Conservation (phyloP, 2,329 filamentous ascomycete genomes). For the Botrytis medusae region DNA sequence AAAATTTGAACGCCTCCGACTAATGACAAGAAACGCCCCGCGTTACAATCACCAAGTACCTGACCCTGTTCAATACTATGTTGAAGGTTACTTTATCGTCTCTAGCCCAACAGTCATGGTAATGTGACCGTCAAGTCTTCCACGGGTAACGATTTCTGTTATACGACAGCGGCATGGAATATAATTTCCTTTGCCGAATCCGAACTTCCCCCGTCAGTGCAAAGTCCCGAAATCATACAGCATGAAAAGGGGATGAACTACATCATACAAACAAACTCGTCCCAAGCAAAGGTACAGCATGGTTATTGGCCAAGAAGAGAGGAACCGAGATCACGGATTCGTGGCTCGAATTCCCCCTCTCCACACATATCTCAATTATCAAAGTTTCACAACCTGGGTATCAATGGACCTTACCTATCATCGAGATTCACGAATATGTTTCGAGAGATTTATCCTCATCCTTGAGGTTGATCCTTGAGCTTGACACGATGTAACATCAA, state of each 20-base stretch:
- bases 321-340: slow-evolving; percentile 1
- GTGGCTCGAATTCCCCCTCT: background rate
- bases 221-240: slow-evolving; percentile 18
- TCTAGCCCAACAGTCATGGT: background rate
- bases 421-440: slow-evolving; percentile 19
- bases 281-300: slow-evolving; percentile 11
- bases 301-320: slow-evolving; percentile 11
- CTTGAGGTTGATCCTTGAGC: slow-evolving; percentile 4
- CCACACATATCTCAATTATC: background rate
- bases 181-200: slow-evolving; percentile 17
- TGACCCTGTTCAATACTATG: slow-evolving; percentile 2
- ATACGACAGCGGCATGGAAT: slow-evolving; percentile 12
- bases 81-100: slow-evolving; percentile 5
- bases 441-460: slow-evolving; percentile 2
- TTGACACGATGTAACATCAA: slow-evolving; percentile 13
- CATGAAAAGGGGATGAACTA: slow-evolving; percentile 16
- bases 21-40: slow-evolving; percentile 7
- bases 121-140: slow-evolving; percentile 18
- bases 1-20: background rate
- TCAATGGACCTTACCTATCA: slow-evolving; percentile 15
- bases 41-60: background rate
- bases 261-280: slow-evolving; percentile 12
- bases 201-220: slow-evolving; percentile 1
- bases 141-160: slow-evolving; percentile 4
- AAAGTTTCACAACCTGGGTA: background rate